A percentile compares a stretch with the other conserved stretches of the same genome.
Evolutionary conservation across 2,329 filamentous ascomycete genomes (phyloP).

Genomic region (Phoma sp.): DNA sequence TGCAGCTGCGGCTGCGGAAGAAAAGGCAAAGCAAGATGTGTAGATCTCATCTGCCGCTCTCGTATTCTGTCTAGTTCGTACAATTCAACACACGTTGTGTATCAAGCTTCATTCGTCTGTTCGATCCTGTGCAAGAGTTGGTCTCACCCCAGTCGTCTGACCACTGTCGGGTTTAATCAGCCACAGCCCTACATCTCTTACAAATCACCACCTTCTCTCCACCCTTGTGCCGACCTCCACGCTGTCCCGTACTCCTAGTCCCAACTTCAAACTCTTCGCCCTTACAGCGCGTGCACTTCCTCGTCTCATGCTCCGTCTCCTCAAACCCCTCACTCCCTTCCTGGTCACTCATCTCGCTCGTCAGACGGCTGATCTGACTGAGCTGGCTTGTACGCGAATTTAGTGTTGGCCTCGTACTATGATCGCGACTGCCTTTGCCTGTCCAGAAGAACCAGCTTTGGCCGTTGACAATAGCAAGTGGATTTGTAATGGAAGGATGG

Average conservation of each 20-base stretch:
- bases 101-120: too few species aligned
- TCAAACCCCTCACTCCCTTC: conserved; percentile 55
- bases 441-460: conserved; percentile 62
- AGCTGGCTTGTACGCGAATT: conserved; percentile 53
- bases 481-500: conserved; percentile 39
- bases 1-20: conserved; percentile 13
- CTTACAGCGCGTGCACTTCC: conserved; percentile 63
- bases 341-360: conserved; percentile 26
- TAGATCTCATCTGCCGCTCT: not conserved
- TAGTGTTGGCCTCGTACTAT: conserved; percentile 29
- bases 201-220: conserved; percentile 67
- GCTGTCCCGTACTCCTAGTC: conserved; percentile 52
- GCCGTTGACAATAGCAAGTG: conserved; percentile 58
- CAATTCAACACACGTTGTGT: too few species aligned
- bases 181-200: conserved; percentile 56
- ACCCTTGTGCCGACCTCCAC: not conserved
- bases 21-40: conserved; percentile 15
- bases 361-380: conserved; percentile 66
- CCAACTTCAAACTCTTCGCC: conserved; percentile 68
- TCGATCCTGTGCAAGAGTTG: not conserved
- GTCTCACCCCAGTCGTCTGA: not conserved
- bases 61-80: too few species aligned
- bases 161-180: not conserved
- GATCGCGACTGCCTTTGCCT: not conserved
- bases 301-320: not conserved